Evolutionary conservation across 768 basidiomycete species (phyloP).

Genomic region (Xerocomellus chrysenteron): DNA sequence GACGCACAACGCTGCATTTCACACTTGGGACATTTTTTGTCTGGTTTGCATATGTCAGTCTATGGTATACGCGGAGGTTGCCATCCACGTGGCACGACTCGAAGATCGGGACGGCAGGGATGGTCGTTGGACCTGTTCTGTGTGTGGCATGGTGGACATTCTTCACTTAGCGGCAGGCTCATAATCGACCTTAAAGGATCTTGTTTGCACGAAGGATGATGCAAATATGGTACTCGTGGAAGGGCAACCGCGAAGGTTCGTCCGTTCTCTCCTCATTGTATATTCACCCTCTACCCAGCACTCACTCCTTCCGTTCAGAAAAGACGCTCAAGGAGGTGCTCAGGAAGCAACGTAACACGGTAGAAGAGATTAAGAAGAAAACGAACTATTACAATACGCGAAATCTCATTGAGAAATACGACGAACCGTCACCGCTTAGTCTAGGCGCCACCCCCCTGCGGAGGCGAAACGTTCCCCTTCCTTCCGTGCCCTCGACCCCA

Average conservation of each 20-base stretch:
- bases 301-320: constrained; percentile 47
- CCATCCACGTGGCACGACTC: constrained; percentile 37
- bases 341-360: constrained; percentile 76
- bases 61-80: constrained; percentile 69
- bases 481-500: constrained; percentile 33
- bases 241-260: constrained; percentile 76
- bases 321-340: constrained; percentile 70
- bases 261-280: background rate
- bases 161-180: background rate
- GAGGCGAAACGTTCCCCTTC: constrained; percentile 35
- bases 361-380: constrained; percentile 97
- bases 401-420: constrained; percentile 87
- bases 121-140: constrained; percentile 75
- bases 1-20: constrained; percentile 70
- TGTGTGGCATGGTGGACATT: constrained; percentile 40
- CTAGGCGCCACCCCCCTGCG: constrained; percentile 40
- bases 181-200: constrained; percentile 42
- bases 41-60: constrained; percentile 69
- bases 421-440: constrained; percentile 47
- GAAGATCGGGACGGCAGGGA: constrained; percentile 43
- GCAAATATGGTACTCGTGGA: constrained; percentile 80
- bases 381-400: constrained; percentile 95
- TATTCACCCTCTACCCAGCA: background rate
- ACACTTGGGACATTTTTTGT: constrained; percentile 74
- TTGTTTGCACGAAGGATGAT: constrained; percentile 78